A percentile compares a stretch with the other conserved stretches of the same genome.
These are phyloP conservation scores for Aphanocladium album DNA, from an alignment of 2,329 filamentous ascomycete species.

Conservation along the genomic window DNA sequence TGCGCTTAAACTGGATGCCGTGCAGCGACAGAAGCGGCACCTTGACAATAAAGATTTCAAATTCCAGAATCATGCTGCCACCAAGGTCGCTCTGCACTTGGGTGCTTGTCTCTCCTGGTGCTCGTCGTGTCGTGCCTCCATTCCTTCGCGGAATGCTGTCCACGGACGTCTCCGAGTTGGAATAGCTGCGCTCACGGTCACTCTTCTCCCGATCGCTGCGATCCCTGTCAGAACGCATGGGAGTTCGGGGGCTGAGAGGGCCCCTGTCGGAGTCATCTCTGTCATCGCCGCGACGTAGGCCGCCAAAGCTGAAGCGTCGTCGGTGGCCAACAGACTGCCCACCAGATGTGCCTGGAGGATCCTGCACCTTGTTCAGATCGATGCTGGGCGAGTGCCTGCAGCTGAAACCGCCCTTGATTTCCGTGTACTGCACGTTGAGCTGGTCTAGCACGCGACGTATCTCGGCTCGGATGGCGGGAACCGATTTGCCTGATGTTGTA, in stretches of 20 bases:
- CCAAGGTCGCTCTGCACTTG: conserved; percentile 88
- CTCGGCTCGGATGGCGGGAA: conserved; percentile 79
- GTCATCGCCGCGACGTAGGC: conserved; percentile 51
- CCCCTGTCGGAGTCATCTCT: conserved; percentile 55
- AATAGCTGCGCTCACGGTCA: conserved; percentile 63
- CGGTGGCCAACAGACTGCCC: conserved; percentile 55
- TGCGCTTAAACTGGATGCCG: conserved; percentile 96
- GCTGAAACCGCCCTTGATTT: conserved; percentile 90
- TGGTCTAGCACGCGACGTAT: conserved; percentile 85
- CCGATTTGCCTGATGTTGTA: conserved; percentile 88
- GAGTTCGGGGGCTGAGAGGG: conserved; percentile 38
- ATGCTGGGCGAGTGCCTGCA: conserved; percentile 89
- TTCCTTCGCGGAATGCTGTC: conserved; percentile 60
- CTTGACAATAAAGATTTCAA: conserved; percentile 97
- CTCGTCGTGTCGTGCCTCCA: conserved; percentile 47
- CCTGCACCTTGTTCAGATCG: conserved; percentile 69
- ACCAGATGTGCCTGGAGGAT: conserved; percentile 56
- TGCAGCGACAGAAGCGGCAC: conserved; percentile 88
- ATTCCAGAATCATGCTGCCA: conserved; percentile 76
- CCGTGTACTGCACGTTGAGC: conserved; percentile 82
- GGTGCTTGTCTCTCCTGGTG: conserved; percentile 83
- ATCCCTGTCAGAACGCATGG: conserved; percentile 38
- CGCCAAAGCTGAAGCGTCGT: conserved; percentile 80
- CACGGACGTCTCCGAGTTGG: conserved; percentile 81
- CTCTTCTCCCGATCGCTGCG: conserved; percentile 12